Conservation (phyloP, 2,329 filamentous ascomycete genomes). For the Ramichloridium luteum region DNA sequence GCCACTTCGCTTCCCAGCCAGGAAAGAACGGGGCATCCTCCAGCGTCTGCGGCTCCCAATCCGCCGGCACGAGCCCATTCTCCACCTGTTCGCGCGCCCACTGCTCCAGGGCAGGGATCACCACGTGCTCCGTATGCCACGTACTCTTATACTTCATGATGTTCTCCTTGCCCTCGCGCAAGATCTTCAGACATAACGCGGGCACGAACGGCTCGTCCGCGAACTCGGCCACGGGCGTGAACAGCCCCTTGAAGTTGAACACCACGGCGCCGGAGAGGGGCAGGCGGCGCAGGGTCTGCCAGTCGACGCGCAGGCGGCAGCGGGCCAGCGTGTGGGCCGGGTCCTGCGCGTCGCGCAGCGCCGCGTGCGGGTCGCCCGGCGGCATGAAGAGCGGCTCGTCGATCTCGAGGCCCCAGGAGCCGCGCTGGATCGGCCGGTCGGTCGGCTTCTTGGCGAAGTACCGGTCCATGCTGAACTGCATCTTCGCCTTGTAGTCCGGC, state of each 20-base stretch:
- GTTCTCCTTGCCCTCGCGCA: conserved; percentile 57
- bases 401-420: conserved; percentile 72
- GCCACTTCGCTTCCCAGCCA: conserved; percentile 67
- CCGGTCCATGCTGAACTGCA: conserved; percentile 80
- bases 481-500: conserved; percentile 77
- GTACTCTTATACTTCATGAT: conserved; percentile 73
- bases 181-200: conserved; percentile 51
- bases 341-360: conserved; percentile 46
- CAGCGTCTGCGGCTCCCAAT: conserved; percentile 58
- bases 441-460: conserved; percentile 70
- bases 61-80: conserved; percentile 44
- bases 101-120: conserved; percentile 49
- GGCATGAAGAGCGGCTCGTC: conserved; percentile 65
- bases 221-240: conserved; percentile 61
- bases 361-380: conserved; percentile 52
- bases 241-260: conserved; percentile 83
- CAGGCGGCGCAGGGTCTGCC: conserved; percentile 72
- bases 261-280: conserved; percentile 63
- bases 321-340: conserved; percentile 45
- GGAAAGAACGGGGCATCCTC: conserved; percentile 65
- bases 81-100: conserved; percentile 57
- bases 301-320: conserved; percentile 65
- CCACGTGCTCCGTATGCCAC: conserved; percentile 65
- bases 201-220: conserved; percentile 62
- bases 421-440: conserved; percentile 65